phyloP scores from a whole-genome alignment of 1,284 basidiomycete genomes.

The Afroboletus lepidellus region DNA sequence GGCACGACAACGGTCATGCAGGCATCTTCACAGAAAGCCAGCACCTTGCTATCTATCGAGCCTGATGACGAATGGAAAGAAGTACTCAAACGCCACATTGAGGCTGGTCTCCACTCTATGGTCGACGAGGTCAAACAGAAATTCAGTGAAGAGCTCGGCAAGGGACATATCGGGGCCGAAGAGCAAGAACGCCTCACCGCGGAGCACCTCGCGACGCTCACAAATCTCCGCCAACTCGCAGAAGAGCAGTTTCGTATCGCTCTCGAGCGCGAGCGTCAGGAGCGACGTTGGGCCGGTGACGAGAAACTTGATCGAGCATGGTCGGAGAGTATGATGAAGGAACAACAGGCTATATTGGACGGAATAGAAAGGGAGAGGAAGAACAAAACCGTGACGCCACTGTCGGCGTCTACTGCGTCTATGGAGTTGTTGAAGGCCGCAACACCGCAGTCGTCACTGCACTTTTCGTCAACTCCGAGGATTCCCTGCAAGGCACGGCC shows the following conservation, averaged over 20 bases:
- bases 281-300: conserved; percentile 41
- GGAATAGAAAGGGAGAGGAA: conserved; percentile 35
- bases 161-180: conserved; percentile 27
- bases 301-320: conserved; percentile 34
- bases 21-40: conserved; percentile 21
- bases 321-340: conserved; percentile 38
- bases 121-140: conserved; percentile 48
- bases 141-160: conserved; percentile 38
- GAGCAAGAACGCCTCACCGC: conserved; percentile 35
- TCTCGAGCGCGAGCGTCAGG: conserved; percentile 44
- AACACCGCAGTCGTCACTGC: too few species aligned
- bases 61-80: conserved; percentile 55
- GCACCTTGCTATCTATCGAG: conserved; percentile 40
- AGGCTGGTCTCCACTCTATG: conserved; percentile 43
- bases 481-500: too few species aligned
- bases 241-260: conserved; percentile 40
- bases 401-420: too few species aligned
- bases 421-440: too few species aligned
- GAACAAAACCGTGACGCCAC: too few species aligned
- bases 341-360: conserved; percentile 44
- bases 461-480: too few species aligned
- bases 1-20: conserved; percentile 38
- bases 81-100: conserved; percentile 42
- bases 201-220: conserved; percentile 42
- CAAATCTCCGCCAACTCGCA: conserved; percentile 38